Evolutionary conservation across 2,329 filamentous ascomycete species (phyloP).

Genomic region (Nannizziopsis barbatae): DNA sequence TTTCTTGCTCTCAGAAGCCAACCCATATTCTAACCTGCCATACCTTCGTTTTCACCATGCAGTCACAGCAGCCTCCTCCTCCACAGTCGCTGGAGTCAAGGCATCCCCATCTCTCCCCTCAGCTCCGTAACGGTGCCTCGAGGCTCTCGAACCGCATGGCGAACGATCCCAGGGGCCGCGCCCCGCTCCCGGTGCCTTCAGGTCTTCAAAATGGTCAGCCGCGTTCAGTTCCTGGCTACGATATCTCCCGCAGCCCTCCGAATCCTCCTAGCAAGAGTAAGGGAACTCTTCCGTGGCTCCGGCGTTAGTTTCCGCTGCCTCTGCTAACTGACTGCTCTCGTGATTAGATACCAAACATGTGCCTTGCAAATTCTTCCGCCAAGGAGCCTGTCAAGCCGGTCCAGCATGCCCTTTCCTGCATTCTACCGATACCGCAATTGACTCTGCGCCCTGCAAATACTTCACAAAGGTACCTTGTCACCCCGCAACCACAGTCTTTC

Average conservation of each 20-base stretch:
- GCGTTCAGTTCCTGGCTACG: conserved; percentile 29
- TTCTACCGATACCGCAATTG: conserved; percentile 70
- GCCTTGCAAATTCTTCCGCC: conserved; percentile 97
- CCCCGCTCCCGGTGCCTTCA: conserved; percentile 31
- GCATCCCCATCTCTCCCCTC: conserved; percentile 5
- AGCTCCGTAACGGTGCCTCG: conserved; percentile 7
- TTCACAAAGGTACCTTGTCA: conserved; percentile 70
- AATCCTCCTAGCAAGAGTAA: conserved; percentile 35
- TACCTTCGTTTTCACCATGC: conserved; percentile 2
- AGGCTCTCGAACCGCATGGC: conserved; percentile 21
- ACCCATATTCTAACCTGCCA: neutral
- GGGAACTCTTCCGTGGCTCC: conserved; percentile 7
- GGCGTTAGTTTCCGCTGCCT: neutral
- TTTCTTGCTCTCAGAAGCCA: conserved; percentile 1
- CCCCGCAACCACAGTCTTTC: neutral
- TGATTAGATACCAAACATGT: conserved; percentile 81
- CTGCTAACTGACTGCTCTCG: conserved; percentile 1
- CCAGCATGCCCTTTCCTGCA: conserved; percentile 94
- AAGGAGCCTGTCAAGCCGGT: conserved; percentile 91
- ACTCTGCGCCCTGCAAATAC: conserved; percentile 91
- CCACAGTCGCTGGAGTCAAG: conserved; percentile 5
- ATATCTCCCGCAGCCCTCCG: conserved; percentile 39
- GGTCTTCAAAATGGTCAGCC: conserved; percentile 32
- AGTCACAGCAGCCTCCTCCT: conserved; percentile 11
- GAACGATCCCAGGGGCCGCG: conserved; percentile 33